phyloP scores from a whole-genome alignment of 352 stramenopile species.

The Phytophthora macrochlamydospora region DNA sequence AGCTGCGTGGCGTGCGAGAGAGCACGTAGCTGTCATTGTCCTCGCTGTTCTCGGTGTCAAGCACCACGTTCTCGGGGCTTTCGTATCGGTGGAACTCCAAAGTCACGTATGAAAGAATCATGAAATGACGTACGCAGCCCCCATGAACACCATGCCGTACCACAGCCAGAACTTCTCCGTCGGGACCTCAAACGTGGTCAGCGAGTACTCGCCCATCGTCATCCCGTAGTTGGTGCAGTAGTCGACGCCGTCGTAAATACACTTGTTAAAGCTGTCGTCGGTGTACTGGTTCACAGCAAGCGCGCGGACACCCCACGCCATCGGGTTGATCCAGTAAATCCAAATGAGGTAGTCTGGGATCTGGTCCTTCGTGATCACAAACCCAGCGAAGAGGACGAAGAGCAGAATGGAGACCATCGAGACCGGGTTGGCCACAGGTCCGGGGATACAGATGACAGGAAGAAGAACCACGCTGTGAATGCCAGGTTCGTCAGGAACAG shows the following conservation, averaged over 20 bases:
- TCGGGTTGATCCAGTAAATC: not conserved
- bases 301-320: not conserved
- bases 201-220: not conserved
- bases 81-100: not conserved
- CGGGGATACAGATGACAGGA: not conserved
- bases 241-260: not conserved
- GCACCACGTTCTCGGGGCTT: too few species aligned
- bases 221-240: not conserved
- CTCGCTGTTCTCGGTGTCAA: too few species aligned
- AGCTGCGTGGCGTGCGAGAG: too few species aligned
- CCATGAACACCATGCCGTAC: not conserved
- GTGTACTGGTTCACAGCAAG: conserved; percentile 1
- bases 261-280: not conserved
- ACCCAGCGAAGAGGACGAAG: not conserved
- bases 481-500: conserved; percentile 34
- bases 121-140: not conserved
- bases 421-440: not conserved
- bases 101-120: not conserved
- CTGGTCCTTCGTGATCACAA: not conserved
- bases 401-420: not conserved
- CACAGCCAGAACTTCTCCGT: conserved; percentile 1
- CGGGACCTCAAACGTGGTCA: not conserved
- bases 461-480: not conserved
- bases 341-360: not conserved
- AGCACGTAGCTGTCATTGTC: too few species aligned